Conservation (phyloP, 2,329 filamentous ascomycete genomes). For the Monilinia aucupariae region DNA sequence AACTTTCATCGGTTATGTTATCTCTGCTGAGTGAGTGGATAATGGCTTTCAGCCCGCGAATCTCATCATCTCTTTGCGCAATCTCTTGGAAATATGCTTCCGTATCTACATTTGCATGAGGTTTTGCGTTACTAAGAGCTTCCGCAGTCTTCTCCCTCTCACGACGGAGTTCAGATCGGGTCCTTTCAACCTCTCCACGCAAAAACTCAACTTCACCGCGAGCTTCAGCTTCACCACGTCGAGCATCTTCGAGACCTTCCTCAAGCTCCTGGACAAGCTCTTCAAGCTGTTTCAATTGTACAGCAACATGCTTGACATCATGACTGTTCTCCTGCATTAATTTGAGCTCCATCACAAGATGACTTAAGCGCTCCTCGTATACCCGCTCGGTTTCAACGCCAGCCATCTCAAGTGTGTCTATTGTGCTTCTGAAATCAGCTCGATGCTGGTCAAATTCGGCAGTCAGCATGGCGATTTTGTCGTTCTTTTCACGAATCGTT, state of each 20-base stretch:
- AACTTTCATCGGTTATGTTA: slow-evolving; percentile 39
- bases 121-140: slow-evolving; percentile 45
- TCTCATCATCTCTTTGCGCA: slow-evolving; percentile 94
- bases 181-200: slow-evolving; percentile 87
- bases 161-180: slow-evolving; percentile 76
- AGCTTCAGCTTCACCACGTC: slow-evolving; percentile 90
- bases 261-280: slow-evolving; percentile 95
- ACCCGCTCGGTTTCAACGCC: slow-evolving; percentile 93
- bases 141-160: slow-evolving; percentile 78
- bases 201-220: slow-evolving; percentile 94
- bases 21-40: slow-evolving; percentile 91
- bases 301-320: slow-evolving; percentile 86
- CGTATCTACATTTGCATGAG: slow-evolving; percentile 38
- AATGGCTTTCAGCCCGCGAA: slow-evolving; percentile 92
- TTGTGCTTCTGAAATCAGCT: slow-evolving; percentile 92
- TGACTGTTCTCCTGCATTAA: slow-evolving; percentile 77
- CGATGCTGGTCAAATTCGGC: slow-evolving; percentile 91
- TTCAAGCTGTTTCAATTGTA: slow-evolving; percentile 89
- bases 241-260: slow-evolving; percentile 90
- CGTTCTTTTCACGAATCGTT: slow-evolving; percentile 90
- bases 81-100: slow-evolving; percentile 63
- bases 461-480: slow-evolving; percentile 89
- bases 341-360: slow-evolving; percentile 74
- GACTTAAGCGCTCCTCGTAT: slow-evolving; percentile 88
- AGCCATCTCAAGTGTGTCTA: slow-evolving; percentile 92